Conservation (phyloP, 805 yeast species). For the Hanseniaspora taiwanica region DNA sequence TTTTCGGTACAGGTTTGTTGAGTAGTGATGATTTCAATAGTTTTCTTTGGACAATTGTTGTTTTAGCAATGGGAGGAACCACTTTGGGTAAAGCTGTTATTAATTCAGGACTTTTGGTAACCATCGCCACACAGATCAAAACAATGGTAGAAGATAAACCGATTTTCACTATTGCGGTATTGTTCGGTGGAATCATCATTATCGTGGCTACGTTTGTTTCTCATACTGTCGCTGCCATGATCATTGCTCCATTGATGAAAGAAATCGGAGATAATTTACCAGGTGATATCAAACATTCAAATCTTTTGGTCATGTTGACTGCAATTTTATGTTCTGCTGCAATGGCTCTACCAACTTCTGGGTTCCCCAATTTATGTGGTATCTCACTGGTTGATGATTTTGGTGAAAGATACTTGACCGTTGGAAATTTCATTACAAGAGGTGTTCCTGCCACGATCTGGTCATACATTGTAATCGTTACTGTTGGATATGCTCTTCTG, state of each 20-base stretch:
- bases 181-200: slow-evolving; percentile 72
- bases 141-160: slow-evolving; percentile 50
- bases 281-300: slow-evolving; percentile 61
- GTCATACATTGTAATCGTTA: slow-evolving; percentile 57
- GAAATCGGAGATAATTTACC: slow-evolving; percentile 72
- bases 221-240: slow-evolving; percentile 94
- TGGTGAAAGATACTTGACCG: slow-evolving; percentile 82
- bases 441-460: slow-evolving; percentile 83
- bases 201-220: slow-evolving; percentile 89
- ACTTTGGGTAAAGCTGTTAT: slow-evolving; percentile 93
- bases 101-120: slow-evolving; percentile 70
- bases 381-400: slow-evolving; percentile 87
- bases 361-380: slow-evolving; percentile 96
- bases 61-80: slow-evolving; percentile 95
- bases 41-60: slow-evolving; percentile 92
- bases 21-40: slow-evolving; percentile 88
- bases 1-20: slow-evolving; percentile 82
- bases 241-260: slow-evolving; percentile 77
- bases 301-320: slow-evolving; percentile 54
- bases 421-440: slow-evolving; percentile 70
- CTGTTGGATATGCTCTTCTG: slow-evolving; percentile 73
- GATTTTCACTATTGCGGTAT: slow-evolving; percentile 56
- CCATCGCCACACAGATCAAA: slow-evolving; percentile 65
- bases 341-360: slow-evolving; percentile 96
- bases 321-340: slow-evolving; percentile 78